phyloP scores from a whole-genome alignment of 148 eudicot genomes.

The Spergularia bocconei region DNA sequence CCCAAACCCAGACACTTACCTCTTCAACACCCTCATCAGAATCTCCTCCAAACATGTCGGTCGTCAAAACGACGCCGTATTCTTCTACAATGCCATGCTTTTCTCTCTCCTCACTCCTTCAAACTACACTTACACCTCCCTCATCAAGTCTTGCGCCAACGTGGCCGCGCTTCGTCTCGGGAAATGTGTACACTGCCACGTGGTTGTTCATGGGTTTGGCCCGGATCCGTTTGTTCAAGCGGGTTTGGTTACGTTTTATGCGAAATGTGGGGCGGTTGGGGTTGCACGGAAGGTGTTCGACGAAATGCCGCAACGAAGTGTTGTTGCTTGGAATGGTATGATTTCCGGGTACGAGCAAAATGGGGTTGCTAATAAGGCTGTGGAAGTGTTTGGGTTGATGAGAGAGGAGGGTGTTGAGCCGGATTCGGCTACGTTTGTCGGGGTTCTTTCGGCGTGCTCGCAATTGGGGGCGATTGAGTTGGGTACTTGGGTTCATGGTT shows the following conservation, averaged over 20 bases:
- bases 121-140: conserved; percentile 43
- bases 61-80: conserved; percentile 32
- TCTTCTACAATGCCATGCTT: conserved; percentile 45
- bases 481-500: conserved; percentile 51
- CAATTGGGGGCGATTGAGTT: conserved; percentile 51
- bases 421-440: conserved; percentile 48
- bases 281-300: conserved; percentile 54
- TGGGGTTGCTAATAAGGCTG: conserved; percentile 42
- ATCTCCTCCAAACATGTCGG: conserved; percentile 37
- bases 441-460: conserved; percentile 59
- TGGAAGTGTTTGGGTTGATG: conserved; percentile 50
- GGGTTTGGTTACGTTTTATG: conserved; percentile 42
- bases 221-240: conserved; percentile 48
- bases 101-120: conserved; percentile 26
- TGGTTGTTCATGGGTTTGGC: conserved; percentile 42
- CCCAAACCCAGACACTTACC: conserved; percentile 49
- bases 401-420: conserved; percentile 34
- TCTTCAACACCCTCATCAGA: conserved; percentile 53
- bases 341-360: conserved; percentile 63
- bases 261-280: conserved; percentile 42
- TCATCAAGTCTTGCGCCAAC: conserved; percentile 42
- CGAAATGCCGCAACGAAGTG: conserved; percentile 45
- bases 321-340: conserved; percentile 65
- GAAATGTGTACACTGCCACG: conserved; percentile 41
- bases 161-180: conserved; percentile 33